Conservation (phyloP, 1,139 yeast genomes). For the Zygosaccharomyces pseudobailii region DNA sequence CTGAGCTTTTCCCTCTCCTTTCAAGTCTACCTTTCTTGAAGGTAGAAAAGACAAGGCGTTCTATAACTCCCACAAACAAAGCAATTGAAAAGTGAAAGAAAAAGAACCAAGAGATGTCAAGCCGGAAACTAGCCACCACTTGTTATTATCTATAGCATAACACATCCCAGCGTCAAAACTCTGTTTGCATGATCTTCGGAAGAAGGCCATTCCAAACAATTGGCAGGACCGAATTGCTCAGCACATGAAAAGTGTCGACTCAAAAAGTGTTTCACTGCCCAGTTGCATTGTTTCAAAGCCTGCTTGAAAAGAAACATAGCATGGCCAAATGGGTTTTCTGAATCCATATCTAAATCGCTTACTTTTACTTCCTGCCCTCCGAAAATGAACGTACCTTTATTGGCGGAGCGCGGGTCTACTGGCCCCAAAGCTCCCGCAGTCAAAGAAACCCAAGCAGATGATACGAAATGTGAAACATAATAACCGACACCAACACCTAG, state of each 20-base stretch:
- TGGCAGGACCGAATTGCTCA: constrained; percentile 6
- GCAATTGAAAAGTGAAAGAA: not conserved
- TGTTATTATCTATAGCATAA: constrained; percentile 5
- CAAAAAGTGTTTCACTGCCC: constrained; percentile 16
- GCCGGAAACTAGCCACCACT: not conserved
- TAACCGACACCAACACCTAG: constrained; percentile 33
- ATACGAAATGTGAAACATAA: constrained; percentile 19
- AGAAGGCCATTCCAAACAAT: constrained; percentile 9
- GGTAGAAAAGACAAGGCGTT: not conserved
- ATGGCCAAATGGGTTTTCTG: constrained; percentile 14
- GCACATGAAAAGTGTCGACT: constrained; percentile 11
- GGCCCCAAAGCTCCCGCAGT: constrained; percentile 8
- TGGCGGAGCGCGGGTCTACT: constrained; percentile 5
- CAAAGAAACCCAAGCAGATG: constrained; percentile 14
- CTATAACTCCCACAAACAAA: constrained; percentile 2
- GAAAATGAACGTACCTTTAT: constrained; percentile 8
- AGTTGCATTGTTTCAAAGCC: constrained; percentile 17
- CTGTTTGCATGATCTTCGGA: constrained; percentile 12
- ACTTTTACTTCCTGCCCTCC: constrained; percentile 12
- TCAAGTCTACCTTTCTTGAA: no score
- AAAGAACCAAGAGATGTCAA: not conserved
- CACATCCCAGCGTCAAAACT: constrained; percentile 11
- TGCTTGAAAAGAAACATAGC: constrained; percentile 16
- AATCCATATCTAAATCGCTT: constrained; percentile 11
- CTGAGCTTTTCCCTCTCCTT: no score